Evolutionary conservation across 2,329 filamentous ascomycete species (phyloP).

Genomic region (Colletotrichum chlorophyti): DNA sequence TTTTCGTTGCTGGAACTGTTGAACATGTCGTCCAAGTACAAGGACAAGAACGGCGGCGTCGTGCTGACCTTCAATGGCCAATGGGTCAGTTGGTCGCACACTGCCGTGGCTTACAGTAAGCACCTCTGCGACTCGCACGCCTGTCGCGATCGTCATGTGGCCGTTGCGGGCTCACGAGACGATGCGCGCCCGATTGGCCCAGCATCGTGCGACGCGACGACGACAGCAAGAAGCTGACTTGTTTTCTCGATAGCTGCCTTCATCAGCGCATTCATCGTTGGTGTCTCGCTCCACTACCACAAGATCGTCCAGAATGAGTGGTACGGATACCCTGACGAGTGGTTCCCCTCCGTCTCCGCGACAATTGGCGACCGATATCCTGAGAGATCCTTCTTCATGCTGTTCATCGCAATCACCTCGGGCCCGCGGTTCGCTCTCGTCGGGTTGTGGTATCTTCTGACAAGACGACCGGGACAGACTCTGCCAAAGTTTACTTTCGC

Average conservation of each 20-base stretch:
- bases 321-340: constrained; percentile 92
- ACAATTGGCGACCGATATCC: constrained; percentile 98
- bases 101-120: constrained; percentile 79
- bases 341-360: constrained; percentile 95
- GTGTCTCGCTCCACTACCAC: constrained; percentile 83
- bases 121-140: constrained; percentile 31
- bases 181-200: constrained; percentile 11
- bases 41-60: constrained; percentile 69
- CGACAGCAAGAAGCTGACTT: neutral
- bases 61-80: constrained; percentile 77
- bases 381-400: constrained; percentile 94
- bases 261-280: constrained; percentile 82
- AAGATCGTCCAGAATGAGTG: constrained; percentile 99
- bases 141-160: neutral
- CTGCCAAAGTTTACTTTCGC: constrained; percentile 83
- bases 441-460: constrained; percentile 90
- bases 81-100: constrained; percentile 92
- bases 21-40: constrained; percentile 59
- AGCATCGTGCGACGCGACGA: constrained; percentile 19
- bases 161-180: too few relatives aligned
- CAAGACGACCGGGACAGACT: constrained; percentile 73
- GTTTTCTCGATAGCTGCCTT: constrained; percentile 71
- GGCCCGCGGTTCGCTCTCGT: constrained; percentile 92
- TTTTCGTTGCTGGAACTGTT: constrained; percentile 9
- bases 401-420: constrained; percentile 96